Percentiles rank a stretch among this genome's conserved stretches.
Conservation (phyloP, 176 grass and related monocot genomes). For the Paspalum notatum region DNA sequence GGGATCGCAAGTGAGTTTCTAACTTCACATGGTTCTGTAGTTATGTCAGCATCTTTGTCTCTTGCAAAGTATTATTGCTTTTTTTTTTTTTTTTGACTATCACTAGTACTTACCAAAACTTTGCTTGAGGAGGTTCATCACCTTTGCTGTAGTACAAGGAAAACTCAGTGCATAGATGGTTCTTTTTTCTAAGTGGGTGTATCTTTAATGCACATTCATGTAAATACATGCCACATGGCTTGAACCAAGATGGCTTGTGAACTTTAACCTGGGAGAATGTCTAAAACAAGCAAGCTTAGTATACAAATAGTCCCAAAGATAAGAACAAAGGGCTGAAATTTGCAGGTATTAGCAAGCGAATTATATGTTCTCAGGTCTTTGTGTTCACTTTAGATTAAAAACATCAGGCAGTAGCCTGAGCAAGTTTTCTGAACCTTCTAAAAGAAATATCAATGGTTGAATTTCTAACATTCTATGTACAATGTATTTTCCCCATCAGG, state of each 20-base stretch:
- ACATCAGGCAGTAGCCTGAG: background rate
- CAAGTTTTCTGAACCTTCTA: constrained; percentile 11
- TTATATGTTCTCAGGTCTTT: constrained; percentile 10
- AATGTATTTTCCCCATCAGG: constrained; percentile 31
- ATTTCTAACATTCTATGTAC: constrained; percentile 20
- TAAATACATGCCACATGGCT: background rate
- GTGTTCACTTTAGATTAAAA: background rate
- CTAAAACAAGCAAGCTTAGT: background rate
- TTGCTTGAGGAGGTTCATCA: background rate
- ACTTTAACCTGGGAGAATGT: background rate
- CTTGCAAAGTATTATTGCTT: constrained; percentile 6
- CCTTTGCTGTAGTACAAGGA: background rate
- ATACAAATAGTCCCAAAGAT: background rate
- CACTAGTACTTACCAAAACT: background rate
- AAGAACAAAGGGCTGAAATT: background rate
- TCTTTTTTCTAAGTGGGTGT: background rate
- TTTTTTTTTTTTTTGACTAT: background rate
- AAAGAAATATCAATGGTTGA: constrained; percentile 1
- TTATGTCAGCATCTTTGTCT: background rate
- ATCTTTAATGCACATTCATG: background rate
- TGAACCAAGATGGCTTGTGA: background rate
- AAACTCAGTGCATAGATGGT: background rate
- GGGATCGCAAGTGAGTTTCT: constrained; percentile 91
- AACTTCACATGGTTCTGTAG: constrained; percentile 1
- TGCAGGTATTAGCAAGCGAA: background rate